phyloP scores from a whole-genome alignment of 345 rosid genomes.

The Lepidium sativum region DNA sequence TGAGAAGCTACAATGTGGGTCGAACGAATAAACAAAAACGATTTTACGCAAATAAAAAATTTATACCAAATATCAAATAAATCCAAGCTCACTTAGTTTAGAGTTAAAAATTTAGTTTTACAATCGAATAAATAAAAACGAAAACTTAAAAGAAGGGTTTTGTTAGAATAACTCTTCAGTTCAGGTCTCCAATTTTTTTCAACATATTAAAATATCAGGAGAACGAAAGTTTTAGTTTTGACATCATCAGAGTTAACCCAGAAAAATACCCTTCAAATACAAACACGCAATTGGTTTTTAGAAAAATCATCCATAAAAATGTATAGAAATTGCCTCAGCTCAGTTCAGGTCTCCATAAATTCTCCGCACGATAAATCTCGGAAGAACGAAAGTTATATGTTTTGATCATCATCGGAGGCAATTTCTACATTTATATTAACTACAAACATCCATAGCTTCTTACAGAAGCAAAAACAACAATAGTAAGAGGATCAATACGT shows the following conservation, averaged over 20 bases:
- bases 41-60: too few species aligned
- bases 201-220: constrained; percentile 16
- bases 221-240: constrained; percentile 25
- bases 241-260: constrained; percentile 13
- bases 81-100: too few species aligned
- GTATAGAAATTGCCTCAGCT: neutral
- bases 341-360: constrained; percentile 32
- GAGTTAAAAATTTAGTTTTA: too few species aligned
- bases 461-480: neutral
- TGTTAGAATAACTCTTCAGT: constrained; percentile 4
- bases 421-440: neutral
- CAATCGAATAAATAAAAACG: neutral
- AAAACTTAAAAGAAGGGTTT: neutral
- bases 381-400: constrained; percentile 32
- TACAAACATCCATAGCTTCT: neutral
- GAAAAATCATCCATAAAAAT: neutral
- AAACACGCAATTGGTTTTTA: neutral
- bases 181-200: constrained; percentile 27
- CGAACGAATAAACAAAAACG: too few species aligned
- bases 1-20: too few species aligned
- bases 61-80: too few species aligned
- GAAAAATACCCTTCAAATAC: neutral
- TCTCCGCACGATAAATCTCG: constrained; percentile 20
- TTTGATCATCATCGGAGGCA: constrained; percentile 29
- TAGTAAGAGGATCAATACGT: neutral